A percentile compares a stretch with the other conserved stretches of the same genome.
phyloP scores from a whole-genome alignment of 106 monocot genomes.

The Dendrobium nobile region DNA sequence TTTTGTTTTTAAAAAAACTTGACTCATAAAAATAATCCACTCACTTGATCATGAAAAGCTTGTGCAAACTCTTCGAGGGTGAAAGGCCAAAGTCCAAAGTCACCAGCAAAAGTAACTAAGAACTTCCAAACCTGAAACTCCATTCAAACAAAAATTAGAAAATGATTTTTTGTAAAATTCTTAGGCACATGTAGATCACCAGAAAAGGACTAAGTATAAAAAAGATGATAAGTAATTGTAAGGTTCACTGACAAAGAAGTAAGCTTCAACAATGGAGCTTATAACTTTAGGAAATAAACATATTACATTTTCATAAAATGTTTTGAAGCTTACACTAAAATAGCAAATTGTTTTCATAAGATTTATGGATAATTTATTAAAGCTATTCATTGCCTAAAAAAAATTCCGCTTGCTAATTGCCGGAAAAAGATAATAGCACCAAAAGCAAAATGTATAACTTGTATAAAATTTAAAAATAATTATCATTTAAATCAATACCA shows the following conservation, averaged over 20 bases:
- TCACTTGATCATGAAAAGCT: constrained; percentile 89
- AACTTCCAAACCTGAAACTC: constrained; percentile 89
- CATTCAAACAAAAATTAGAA: neutral
- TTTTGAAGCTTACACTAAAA: neutral
- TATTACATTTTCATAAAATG: neutral
- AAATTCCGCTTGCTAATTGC: no score
- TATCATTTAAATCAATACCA: constrained; percentile 37
- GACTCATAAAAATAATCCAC: constrained; percentile 10
- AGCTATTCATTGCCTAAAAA: neutral
- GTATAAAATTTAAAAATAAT: neutral
- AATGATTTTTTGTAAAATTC: neutral
- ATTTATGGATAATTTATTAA: neutral
- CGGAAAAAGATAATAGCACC: neutral
- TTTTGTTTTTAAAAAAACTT: neutral
- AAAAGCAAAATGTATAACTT: neutral
- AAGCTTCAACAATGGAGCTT: neutral
- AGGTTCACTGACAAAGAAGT: neutral
- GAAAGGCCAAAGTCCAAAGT: constrained; percentile 78
- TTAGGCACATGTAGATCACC: neutral
- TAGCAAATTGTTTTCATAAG: neutral
- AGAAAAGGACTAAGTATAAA: neutral
- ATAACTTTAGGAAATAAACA: neutral
- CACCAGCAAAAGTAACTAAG: constrained; percentile 82
- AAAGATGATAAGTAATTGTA: neutral
- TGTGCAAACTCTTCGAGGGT: constrained; percentile 90